Base-by-base conservation (phyloP, 169 alveolate genomes). In the Eimeria falciformis region DNA sequence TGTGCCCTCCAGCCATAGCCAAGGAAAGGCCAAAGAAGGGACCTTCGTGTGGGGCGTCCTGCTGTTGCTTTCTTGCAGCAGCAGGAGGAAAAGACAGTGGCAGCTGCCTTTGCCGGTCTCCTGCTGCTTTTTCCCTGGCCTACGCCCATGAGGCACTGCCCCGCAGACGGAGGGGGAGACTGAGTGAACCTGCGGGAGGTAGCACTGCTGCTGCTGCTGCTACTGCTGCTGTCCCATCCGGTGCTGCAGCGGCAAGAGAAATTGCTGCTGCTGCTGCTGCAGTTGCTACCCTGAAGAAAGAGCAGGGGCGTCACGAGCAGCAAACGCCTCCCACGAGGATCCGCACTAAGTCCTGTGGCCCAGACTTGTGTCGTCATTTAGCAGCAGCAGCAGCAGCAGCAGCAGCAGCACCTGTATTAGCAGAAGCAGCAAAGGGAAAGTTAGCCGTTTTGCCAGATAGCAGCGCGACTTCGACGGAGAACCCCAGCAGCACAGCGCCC, bases 181-280 rank as follows among this genome's bases (percentile, higher is more conserved):
- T n/a, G 18, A 47, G 86, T 29, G 46, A 75, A n/a, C 46, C 86
- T 75, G 68, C 45, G 2, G 53, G 25, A 5, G 43, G 66, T 4
- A 45, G 29, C 68, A 6, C 29, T 46, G 45, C 46, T 14, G 23
- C 68, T n/a, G 68, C 69, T 46, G 56, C 68, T 47, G 43, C 86
- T 1, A 53, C 65, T 37, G 62, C 68, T 1, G 66, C 43, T 50
- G 62, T 14, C 62, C n/a, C 14, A 11, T 14, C n/a, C 62, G 62
- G 14, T 14, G 14, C 14, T 50, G 62, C 62, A 14, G 14, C 62
- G 7, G 86, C 86, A 50, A 14, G n/a, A 50, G 62, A 7, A 75
- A 66, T 45, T 75, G 5, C 86, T n/a, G 69, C 86, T n/a, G 86
- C 69, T 29, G 86, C 68, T 75, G 83, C 83, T 73, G 83, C 40